Evolutionary conservation across 2,329 filamentous ascomycete species (phyloP).

Genomic region (Talaromyces sp.): DNA sequence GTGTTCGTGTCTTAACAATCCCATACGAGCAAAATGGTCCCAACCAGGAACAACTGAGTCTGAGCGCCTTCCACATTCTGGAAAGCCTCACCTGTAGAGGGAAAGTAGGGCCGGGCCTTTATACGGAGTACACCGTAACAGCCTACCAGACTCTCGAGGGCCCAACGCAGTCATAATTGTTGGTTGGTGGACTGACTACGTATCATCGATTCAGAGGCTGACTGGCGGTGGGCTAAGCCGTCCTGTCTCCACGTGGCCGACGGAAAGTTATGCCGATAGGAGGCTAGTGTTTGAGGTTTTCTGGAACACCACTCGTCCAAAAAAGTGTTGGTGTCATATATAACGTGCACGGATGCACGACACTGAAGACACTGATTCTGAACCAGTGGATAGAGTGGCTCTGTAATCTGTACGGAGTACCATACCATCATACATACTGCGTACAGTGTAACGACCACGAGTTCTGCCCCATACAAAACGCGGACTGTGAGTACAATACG

Average conservation of each 20-base stretch:
- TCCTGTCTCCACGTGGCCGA: constrained; percentile 1
- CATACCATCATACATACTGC: not conserved
- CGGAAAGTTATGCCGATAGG: not conserved
- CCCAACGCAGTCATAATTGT: not conserved
- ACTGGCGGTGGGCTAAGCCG: not conserved
- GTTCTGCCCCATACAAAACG: not conserved
- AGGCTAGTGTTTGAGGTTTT: constrained; percentile 4
- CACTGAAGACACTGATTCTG: not conserved
- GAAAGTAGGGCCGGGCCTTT: not conserved
- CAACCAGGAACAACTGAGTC: not conserved
- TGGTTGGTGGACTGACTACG: not conserved
- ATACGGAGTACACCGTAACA: not conserved
- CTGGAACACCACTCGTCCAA: not conserved
- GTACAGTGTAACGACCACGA: not conserved
- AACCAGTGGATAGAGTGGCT: not conserved
- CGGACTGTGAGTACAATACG: not conserved
- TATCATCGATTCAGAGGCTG: not conserved
- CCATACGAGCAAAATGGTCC: not conserved
- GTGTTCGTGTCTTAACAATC: not conserved
- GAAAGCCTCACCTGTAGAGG: not conserved
- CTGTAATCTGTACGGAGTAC: not conserved
- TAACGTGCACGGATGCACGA: not conserved
- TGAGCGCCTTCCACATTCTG: constrained; percentile 2
- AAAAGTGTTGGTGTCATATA: not conserved
- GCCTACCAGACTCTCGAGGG: not conserved